Evolutionary conservation across 2,329 filamentous ascomycete genomes (phyloP), one percentile per base, ranked within the genome.

Genomic region (Exophiala bonariae): DNA sequence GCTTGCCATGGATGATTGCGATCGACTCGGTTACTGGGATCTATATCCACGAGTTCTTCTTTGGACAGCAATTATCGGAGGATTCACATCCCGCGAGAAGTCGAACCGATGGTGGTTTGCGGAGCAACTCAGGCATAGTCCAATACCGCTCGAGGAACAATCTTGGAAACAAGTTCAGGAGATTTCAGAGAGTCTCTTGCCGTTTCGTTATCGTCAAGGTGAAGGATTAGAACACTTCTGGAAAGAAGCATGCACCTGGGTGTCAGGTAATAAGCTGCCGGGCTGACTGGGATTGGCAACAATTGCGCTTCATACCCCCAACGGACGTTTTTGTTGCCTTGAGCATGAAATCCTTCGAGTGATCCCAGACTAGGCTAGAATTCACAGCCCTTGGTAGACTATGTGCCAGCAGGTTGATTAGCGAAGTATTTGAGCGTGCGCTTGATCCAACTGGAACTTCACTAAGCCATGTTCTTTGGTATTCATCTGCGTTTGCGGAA

Each of bases 1-100:
- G 26, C 39, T 42, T 23, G 11, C 26, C 16, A 42, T 42, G 14
- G 39, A 42, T 22, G 39, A 42, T 13, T 42, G 39, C 30, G 39
- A 42, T 22, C 16, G 28, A 20, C 28, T 33, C 5, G 39, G 17
- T 9, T 42, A 34, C 20, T 42, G 39, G 39, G 26, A 33, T 3
- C 17, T 16, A 17, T 14, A 32, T n/a, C 39, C 39, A 14, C 16
- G 33, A 19, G 10, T 42, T 7, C 31, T 42, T 28, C 39, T 42
- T 19, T 42, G 39, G 39, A 18, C 39, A 10, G 33, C 39, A 10
- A 13, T 42, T 6, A 28, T 42, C 6, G 39, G 39, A 18, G 39
- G 39, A 13, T 13, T 42, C 16, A 42, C 39, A 4, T 6, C 39
- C 22, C 28, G 39, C 17, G 39, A 19, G 11, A 23, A 31, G 20